phyloP scores from a whole-genome alignment of 495 filamentous ascomycete genomes.

The Cercophora scortea region DNA sequence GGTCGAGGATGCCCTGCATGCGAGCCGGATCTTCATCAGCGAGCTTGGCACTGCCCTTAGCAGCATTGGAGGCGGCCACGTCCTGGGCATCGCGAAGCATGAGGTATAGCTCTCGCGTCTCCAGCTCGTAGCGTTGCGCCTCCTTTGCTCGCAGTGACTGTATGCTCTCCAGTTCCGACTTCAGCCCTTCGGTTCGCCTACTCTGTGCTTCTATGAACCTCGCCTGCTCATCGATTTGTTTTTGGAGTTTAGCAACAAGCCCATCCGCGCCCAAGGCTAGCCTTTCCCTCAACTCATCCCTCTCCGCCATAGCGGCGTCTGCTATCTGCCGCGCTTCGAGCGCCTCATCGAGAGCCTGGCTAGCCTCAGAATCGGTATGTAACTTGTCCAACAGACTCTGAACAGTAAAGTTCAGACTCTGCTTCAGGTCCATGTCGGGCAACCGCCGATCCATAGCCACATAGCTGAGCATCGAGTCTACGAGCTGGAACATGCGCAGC shows the following conservation, averaged over 20 bases:
- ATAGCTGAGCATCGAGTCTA: constrained; percentile 96
- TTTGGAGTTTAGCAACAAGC: constrained; percentile 84
- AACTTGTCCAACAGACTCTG: constrained; percentile 90
- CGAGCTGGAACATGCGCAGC: constrained; percentile 93
- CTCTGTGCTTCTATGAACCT: constrained; percentile 82
- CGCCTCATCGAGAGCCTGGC: constrained; percentile 84
- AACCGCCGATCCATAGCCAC: constrained; percentile 96
- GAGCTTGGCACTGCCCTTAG: constrained; percentile 54
- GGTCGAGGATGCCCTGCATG: constrained; percentile 88
- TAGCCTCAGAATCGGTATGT: constrained; percentile 91
- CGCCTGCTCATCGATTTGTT: constrained; percentile 85
- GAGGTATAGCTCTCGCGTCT: constrained; percentile 92
- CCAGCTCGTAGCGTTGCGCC: constrained; percentile 87
- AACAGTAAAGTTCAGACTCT: constrained; percentile 94
- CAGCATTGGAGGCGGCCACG: constrained; percentile 78
- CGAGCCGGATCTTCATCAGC: constrained; percentile 59
- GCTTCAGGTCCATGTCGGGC: constrained; percentile 95
- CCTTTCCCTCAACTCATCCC: constrained; percentile 93
- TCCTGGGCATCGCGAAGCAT: constrained; percentile 99
- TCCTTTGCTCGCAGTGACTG: constrained; percentile 85
- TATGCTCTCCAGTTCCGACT: constrained; percentile 80
- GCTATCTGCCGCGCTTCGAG: constrained; percentile 83
- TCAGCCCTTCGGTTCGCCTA: constrained; percentile 72
- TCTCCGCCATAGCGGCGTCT: constrained; percentile 89
- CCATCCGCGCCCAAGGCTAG: constrained; percentile 91